Percentiles rank a stretch among this genome's conserved stretches.
These are phyloP conservation scores for Gamarada debralockiae DNA, from an alignment of 495 filamentous ascomycete genomes.

Conservation along the genomic window DNA sequence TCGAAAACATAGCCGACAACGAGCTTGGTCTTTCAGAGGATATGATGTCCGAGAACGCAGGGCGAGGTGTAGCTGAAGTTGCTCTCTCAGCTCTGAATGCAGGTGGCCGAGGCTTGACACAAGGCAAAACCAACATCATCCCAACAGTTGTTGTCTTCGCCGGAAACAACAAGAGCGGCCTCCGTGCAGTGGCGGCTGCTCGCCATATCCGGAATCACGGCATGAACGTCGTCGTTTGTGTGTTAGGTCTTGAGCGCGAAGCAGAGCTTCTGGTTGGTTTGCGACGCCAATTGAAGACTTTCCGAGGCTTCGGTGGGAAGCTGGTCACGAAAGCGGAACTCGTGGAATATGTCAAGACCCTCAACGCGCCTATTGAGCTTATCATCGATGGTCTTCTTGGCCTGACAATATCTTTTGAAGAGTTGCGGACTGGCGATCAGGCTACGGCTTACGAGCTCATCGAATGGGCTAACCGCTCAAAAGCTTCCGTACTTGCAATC, in stretches of 20 bases:
- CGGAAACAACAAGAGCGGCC: constrained; percentile 83
- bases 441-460: constrained; percentile 78
- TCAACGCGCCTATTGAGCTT: constrained; percentile 55
- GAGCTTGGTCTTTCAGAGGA: constrained; percentile 85
- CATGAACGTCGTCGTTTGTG: constrained; percentile 70
- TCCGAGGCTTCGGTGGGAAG: constrained; percentile 70
- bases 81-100: constrained; percentile 60
- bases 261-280: constrained; percentile 71
- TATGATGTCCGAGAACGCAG: constrained; percentile 88
- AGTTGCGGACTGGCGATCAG: constrained; percentile 76
- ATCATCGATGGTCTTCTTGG: constrained; percentile 88
- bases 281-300: constrained; percentile 69
- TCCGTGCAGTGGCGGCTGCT: constrained; percentile 77
- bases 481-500: constrained; percentile 72
- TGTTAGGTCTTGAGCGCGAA: constrained; percentile 76
- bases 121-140: constrained; percentile 34
- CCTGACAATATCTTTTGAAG: constrained; percentile 78
- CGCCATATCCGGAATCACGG: constrained; percentile 82
- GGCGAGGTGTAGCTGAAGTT: constrained; percentile 80
- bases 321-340: constrained; percentile 54
- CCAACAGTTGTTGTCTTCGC: constrained; percentile 77
- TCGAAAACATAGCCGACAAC: constrained; percentile 81
- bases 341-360: constrained; percentile 41
- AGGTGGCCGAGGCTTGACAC: constrained; percentile 39
- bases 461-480: constrained; percentile 80